Evolutionary conservation across 768 basidiomycete species (phyloP), one percentile per base, ranked within the genome.

Genomic region (Amanita fuliginea): DNA sequence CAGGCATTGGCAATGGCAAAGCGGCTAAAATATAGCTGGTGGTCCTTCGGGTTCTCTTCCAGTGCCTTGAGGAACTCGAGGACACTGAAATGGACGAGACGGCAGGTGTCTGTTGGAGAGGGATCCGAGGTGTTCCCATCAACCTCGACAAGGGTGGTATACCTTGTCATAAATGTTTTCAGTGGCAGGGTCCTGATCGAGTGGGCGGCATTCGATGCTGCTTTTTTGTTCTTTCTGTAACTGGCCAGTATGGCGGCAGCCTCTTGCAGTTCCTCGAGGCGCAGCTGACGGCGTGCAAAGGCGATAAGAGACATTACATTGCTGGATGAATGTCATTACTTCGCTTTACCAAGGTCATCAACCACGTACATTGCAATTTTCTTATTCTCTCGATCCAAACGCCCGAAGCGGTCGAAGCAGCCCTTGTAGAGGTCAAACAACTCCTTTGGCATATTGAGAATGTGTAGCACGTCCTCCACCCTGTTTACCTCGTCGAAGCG

Each of bases 301-400:
- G 56, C 57, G 2, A 65, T 51, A n/a, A 65, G 54, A 0, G 62
- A 52, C 40, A 62, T 59, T 3, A 63, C 55, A 42, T 63, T 57
- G 45, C 64, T 65, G 44, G 6, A 51, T 26, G 16, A 19, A 11
- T 26, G 48, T 39, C 26, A 40, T 37, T 6, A n/a, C n/a, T 9
- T 43, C 22, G 33, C n/a, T 10, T 14, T 32, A 52, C 32, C 22
- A 40, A 21, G 26, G 22, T 44, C 21, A 18, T 35, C 24, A 36
- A 42, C n/a, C 14, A 55, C 57, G 22, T 52, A 59, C 59, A 51
- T 47, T 8, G 57, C 56, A 4, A 60, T 24, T 7, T 19, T 40
- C 37, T 40, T 2, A 40, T 40, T 21, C 1, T 46, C 18, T n/a
- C 50, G 37, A 26, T 53, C 43, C n/a, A 40, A 37, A 22, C 36